These are phyloP conservation scores for Citrus sinensis DNA, from an alignment of 345 rosid species.

Conservation along the genomic window DNA sequence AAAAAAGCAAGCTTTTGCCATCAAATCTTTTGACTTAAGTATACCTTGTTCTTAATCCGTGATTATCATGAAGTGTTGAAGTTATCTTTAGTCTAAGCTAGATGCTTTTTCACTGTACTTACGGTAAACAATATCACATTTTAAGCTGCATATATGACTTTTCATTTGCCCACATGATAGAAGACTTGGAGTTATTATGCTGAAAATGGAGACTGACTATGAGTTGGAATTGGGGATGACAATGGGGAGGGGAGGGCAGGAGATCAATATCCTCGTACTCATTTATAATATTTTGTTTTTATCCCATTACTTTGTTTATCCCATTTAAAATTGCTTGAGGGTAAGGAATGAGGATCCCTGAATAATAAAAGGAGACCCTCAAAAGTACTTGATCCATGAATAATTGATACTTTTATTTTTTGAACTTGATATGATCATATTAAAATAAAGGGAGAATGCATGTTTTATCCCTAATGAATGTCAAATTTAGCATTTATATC, in stretches of 20 bases:
- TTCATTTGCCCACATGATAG: not conserved
- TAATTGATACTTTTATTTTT: no score
- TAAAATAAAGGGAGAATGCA: no score
- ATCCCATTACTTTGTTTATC: no score
- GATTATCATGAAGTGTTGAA: not conserved
- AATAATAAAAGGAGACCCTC: no score
- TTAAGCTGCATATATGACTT: not conserved
- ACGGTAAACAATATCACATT: not conserved
- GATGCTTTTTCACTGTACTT: not conserved
- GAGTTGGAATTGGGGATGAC: not conserved
- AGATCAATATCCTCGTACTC: no score
- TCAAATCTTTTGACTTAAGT: not conserved
- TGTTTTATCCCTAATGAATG: no score
- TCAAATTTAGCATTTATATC: no score
- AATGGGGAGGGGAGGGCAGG: no score
- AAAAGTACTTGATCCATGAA: rapidly evolving
- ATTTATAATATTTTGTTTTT: no score
- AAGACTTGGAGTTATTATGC: not conserved
- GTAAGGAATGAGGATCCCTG: no score
- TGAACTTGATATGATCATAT: no score
- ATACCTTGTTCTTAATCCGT: not conserved
- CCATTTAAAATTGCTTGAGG: no score
- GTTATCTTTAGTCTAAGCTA: not conserved
- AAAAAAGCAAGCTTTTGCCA: not conserved
- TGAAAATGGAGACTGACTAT: not conserved